phyloP scores from a whole-genome alignment of 805 yeast genomes.

The Myxozyma vanderwaltii region DNA sequence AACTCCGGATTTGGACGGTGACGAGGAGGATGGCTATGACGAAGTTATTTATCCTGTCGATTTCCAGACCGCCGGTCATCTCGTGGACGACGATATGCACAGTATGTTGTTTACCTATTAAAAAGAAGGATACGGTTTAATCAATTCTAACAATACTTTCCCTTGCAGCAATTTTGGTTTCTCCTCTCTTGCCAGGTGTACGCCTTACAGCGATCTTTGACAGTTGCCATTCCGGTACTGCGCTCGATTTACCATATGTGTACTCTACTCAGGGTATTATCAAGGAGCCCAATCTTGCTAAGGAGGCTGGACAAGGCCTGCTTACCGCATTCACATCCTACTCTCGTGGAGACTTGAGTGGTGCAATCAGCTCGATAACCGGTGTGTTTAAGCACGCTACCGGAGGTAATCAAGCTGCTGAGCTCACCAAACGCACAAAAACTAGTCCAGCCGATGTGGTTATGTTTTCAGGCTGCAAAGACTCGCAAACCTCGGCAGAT shows the following conservation, averaged over 20 bases:
- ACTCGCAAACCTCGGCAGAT: conserved; percentile 81
- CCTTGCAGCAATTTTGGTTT: conserved; percentile 55
- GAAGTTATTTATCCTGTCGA: conserved; percentile 75
- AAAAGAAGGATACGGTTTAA: too few species aligned
- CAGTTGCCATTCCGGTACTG: conserved; percentile 86
- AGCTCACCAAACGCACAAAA: conserved; percentile 56
- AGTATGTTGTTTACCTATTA: conserved; percentile 38
- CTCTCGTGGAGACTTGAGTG: conserved; percentile 59
- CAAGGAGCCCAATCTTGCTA: conserved; percentile 77
- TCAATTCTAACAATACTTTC: too few species aligned
- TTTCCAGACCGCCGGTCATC: conserved; percentile 64
- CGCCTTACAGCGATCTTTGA: conserved; percentile 79
- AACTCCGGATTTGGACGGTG: conserved; percentile 67
- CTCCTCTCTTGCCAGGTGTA: conserved; percentile 69
- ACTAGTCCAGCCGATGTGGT: conserved; percentile 77
- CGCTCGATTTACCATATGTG: conserved; percentile 73
- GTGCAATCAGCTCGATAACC: conserved; percentile 48
- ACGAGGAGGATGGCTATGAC: conserved; percentile 73
- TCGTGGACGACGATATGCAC: conserved; percentile 76
- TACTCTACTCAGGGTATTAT: conserved; percentile 82
- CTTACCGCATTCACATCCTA: conserved; percentile 61
- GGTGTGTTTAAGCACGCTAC: conserved; percentile 43
- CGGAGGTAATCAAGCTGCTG: conserved; percentile 38
- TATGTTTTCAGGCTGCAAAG: conserved; percentile 79
- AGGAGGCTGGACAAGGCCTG: conserved; percentile 72